Evolutionary conservation across 2,329 filamentous ascomycete genomes (phyloP), one percentile per base, ranked within the genome.

Genomic region (Paecilomyces sp.): DNA sequence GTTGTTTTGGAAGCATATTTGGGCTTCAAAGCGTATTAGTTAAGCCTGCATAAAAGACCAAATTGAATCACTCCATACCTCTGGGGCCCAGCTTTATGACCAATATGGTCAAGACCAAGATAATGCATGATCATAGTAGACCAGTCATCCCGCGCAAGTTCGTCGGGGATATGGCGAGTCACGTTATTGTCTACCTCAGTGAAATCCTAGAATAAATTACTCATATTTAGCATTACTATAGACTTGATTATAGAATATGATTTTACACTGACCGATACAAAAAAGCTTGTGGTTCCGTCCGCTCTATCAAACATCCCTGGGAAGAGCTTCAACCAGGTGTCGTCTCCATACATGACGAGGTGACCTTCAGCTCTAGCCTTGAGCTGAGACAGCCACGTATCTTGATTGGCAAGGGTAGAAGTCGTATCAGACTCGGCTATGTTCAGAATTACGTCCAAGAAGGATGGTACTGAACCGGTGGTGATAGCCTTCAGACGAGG

Each of bases 171-270:
- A 78, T 99, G 91, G 63, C 94, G 86, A 2, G 94, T 99, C 67
- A 99, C 94, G 74, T 99, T 99, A 72, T 92, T 88, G 77, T 99
- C 94, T 64, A 99, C 95, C 79, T 99, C 92, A 56, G 91, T 95
- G 70, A 97, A 99, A 74, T 99, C 94, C 91, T 95, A 62, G 41
- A 33, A 54, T 9, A 53, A 57, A 47, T 47, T 47, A 47, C 41
- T 18, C 12, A 61, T 8, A 31, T 58, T 68, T 63, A 62, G 59
- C 61, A 54, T 61, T 24, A 25, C 53, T 50, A 57, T 33, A 57
- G 9, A 22, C 57, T 57, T 18, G 15, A 36, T 28, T 18, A 56
- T 34, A 28, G 47, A 55, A 5, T 55, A 53, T 36, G 54, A 58
- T 47, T 47, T 47, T 55, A 55, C 62, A 85, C 88, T 81, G 75